phyloP scores from a whole-genome alignment of 345 rosid genomes.

The Kernera saxatilis region DNA sequence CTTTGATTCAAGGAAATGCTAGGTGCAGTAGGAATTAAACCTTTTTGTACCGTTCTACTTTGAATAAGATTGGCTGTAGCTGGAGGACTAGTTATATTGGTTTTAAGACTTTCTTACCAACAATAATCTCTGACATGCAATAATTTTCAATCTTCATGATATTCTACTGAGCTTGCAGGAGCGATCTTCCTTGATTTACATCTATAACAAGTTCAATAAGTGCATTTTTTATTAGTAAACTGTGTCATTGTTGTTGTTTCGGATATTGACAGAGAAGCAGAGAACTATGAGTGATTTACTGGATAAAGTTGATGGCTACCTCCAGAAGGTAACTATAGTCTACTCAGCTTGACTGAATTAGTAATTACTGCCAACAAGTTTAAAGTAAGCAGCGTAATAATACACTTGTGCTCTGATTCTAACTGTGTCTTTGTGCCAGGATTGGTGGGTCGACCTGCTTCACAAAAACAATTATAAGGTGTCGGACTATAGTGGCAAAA shows the following conservation, averaged over 20 bases:
- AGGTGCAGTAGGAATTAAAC: background rate
- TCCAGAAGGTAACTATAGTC: constrained; percentile 51
- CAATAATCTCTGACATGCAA: background rate
- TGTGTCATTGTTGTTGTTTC: constrained; percentile 12
- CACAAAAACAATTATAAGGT: constrained; percentile 63
- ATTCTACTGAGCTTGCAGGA: background rate
- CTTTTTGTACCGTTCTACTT: background rate
- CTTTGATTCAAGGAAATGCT: constrained; percentile 1
- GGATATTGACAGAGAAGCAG: constrained; percentile 50
- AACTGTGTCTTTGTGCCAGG: constrained; percentile 41
- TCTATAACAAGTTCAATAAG: background rate
- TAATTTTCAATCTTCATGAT: background rate
- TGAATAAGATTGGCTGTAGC: background rate
- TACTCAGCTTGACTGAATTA: background rate
- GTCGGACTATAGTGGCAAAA: constrained; percentile 81
- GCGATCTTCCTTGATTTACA: constrained; percentile 6
- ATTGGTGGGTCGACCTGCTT: constrained; percentile 98
- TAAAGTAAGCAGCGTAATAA: background rate
- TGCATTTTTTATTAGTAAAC: background rate
- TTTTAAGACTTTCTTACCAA: background rate
- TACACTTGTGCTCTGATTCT: background rate
- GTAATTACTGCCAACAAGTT: background rate
- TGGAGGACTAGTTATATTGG: background rate
- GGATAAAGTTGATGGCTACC: constrained; percentile 58
- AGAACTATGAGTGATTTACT: constrained; percentile 46